These are phyloP conservation scores for Xerocomus spinulosus DNA, from an alignment of 768 basidiomycete species.

Conservation along the genomic window DNA sequence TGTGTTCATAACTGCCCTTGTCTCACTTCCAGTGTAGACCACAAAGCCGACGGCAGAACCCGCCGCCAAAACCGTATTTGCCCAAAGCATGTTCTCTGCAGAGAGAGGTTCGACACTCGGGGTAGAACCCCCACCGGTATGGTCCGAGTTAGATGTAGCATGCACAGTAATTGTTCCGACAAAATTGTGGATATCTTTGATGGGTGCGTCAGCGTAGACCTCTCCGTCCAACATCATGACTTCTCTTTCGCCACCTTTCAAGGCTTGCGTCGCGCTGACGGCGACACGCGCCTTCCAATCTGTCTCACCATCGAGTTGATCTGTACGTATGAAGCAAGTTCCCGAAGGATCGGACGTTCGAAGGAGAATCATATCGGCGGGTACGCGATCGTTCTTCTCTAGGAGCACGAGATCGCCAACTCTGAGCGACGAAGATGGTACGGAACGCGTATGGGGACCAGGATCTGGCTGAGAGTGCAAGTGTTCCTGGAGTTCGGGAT, in stretches of 20 bases:
- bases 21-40: conserved; percentile 92
- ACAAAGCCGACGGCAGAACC: conserved; percentile 91
- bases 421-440: conserved; percentile 82
- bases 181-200: conserved; percentile 95
- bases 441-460: conserved; percentile 59
- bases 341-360: conserved; percentile 86
- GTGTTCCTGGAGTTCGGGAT: conserved; percentile 16
- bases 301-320: conserved; percentile 97
- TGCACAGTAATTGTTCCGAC: conserved; percentile 86
- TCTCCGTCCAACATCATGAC: conserved; percentile 72
- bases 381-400: conserved; percentile 97
- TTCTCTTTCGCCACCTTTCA: conserved; percentile 39
- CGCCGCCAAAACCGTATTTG: conserved; percentile 95
- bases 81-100: conserved; percentile 94
- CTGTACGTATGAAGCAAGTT: conserved; percentile 95
- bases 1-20: conserved; percentile 97
- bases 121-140: conserved; percentile 22
- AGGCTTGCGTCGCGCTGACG: conserved; percentile 35
- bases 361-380: conserved; percentile 88
- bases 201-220: conserved; percentile 92
- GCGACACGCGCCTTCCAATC: conserved; percentile 98
- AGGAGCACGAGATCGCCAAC: conserved; percentile 89
- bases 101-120: conserved; percentile 78
- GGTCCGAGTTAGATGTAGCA: conserved; percentile 28
- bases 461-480: conserved; percentile 29